phyloP scores from a whole-genome alignment of 225 moss, liverwort and hornwort genomes.

The Pseudisothecium myosuroides region DNA sequence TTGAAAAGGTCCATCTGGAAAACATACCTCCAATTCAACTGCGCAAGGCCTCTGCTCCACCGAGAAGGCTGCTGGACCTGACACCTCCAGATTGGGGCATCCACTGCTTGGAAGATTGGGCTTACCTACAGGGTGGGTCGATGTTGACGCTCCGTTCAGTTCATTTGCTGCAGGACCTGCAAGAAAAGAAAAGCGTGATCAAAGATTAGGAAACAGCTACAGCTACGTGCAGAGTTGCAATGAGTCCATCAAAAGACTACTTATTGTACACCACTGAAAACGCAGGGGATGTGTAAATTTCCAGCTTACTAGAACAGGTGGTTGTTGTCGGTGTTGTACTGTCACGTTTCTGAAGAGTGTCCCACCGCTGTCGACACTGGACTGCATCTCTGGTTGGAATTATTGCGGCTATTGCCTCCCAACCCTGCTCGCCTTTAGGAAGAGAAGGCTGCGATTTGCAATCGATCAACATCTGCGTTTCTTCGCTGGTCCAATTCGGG shows the following conservation, averaged over 20 bases:
- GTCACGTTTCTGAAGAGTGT: neutral
- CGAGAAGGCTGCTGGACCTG: too few relatives aligned
- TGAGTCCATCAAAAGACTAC: neutral
- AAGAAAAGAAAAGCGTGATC: neutral
- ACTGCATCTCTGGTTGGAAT: neutral
- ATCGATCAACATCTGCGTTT: neutral
- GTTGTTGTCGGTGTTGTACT: neutral
- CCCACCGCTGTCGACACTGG: neutral
- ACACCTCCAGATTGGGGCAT: neutral
- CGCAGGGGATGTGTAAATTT: too few relatives aligned
- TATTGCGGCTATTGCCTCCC: neutral
- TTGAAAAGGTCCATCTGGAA: neutral
- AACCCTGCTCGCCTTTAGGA: neutral
- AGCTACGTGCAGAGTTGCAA: neutral
- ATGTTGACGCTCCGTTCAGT: too few relatives aligned
- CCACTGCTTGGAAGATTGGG: neutral
- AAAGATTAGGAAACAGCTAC: neutral
- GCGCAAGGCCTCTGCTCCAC: neutral
- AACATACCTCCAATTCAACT: neutral
- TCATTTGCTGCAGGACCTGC: neutral
- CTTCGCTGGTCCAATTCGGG: neutral
- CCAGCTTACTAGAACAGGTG: neutral
- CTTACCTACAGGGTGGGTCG: neutral
- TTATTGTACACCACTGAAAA: too few relatives aligned
- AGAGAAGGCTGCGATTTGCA: neutral